Base-by-base conservation (phyloP, 2,329 filamentous ascomycete species). In the Curvularia eragrostidis region DNA sequence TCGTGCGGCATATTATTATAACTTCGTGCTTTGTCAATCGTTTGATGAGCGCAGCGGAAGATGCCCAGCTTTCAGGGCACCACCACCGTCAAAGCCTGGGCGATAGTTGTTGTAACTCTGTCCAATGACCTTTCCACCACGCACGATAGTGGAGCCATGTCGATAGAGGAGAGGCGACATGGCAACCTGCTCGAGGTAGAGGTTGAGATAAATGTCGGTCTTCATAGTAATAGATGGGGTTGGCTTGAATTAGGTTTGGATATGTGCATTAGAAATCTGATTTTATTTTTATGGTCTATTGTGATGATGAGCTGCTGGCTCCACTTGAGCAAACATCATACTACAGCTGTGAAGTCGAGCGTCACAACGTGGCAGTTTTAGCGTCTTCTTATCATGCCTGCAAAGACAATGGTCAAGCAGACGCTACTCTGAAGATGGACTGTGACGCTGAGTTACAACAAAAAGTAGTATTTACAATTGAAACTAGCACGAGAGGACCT, bases 11-110 rank as follows among this genome's bases (percentile, higher is more conserved):
- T 63, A 84, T 63, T 77, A 81, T 80, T 51, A 83, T 62, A 1
- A 84, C 79, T 64, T 84, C 81, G 69, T 84, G 82, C 71, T 84
- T 85, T 7, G 81, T 84, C 15, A 84, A 79, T 72, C 70, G 79
- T 75, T 69, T 74, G 78, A 72, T 80, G 70, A 63, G 42, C 71
- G 67, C 32, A 73, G 39, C 24, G 71, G 39, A 71, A 71, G 57
- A 12, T 69, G 68, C 18, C 82, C 81, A 24, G 78, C 79, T 77
- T 83, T 84, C 56, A 84, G 70, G 13, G 79, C 76, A 34, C 81
- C 81, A 34, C 81, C 81, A 36, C 81, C 80, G 56, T 84, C 77
- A 66, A 80, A 85, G 47, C 82, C 81, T 24, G 79, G 70, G 48
- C 80, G 81, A 63, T 80, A 78, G 65, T 81, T 79, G 64, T 84